phyloP scores from a whole-genome alignment of 2,329 filamentous ascomycete species.

The Exophiala spinifera region DNA sequence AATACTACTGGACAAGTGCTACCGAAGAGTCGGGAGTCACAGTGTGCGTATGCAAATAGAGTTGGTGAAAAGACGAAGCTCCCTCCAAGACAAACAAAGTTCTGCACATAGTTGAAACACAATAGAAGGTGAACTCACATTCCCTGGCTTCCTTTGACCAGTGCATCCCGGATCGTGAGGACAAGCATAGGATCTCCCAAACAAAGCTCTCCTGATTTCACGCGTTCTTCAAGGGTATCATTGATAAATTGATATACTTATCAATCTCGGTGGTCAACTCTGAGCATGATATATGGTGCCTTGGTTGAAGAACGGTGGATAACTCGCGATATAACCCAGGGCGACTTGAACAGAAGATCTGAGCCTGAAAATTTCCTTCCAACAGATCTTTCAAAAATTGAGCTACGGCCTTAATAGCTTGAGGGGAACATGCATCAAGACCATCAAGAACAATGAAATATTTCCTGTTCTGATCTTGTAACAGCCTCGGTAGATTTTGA shows the following conservation, averaged over 20 bases:
- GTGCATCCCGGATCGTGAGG: slow-evolving; percentile 13
- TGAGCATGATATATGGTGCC: slow-evolving; percentile 6
- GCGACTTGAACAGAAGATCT: slow-evolving; percentile 24
- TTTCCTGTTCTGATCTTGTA: neutral
- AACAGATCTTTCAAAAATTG: neutral
- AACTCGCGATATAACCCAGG: slow-evolving; percentile 19
- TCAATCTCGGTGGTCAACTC: slow-evolving; percentile 19
- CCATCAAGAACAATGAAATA: slow-evolving; percentile 22
- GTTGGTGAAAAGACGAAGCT: no score
- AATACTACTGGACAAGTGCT: no score
- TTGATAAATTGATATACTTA: slow-evolving; percentile 19
- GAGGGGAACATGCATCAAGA: slow-evolving; percentile 16
- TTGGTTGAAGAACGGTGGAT: neutral
- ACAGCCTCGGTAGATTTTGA: neutral
- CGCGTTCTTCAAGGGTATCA: slow-evolving; percentile 5
- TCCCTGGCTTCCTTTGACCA: slow-evolving; percentile 19
- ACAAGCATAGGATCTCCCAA: slow-evolving; percentile 20
- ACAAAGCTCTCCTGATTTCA: slow-evolving; percentile 7
- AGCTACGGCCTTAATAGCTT: slow-evolving; percentile 7
- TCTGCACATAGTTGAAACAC: no score
- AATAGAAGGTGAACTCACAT: slow-evolving; percentile 18
- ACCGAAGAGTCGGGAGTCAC: no score
- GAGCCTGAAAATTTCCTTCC: neutral
- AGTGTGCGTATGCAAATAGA: no score
- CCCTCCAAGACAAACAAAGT: no score